Base-by-base conservation (phyloP, 2,329 filamentous ascomycete genomes). In the Pseudogymnoascus sp. region DNA sequence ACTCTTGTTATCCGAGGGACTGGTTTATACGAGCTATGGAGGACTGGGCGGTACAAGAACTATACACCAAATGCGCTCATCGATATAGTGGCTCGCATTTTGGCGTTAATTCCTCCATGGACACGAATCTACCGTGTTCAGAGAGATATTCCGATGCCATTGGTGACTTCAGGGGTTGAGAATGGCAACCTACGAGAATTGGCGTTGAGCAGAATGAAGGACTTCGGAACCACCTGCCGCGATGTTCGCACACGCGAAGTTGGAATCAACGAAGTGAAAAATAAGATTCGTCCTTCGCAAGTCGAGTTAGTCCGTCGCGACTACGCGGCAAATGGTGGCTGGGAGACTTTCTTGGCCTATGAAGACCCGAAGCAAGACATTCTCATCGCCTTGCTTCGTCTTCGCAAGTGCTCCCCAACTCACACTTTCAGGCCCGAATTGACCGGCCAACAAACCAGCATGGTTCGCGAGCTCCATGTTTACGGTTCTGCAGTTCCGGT, bases 311-410 rank as follows among this genome's bases (percentile, higher is more conserved):
- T 99, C 31, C 88, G 95, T 26, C 84, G 95, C 68, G 95, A 99
- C 77, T 99, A 99, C 76, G 84, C 86, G 0, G 95, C 95, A 69
- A 99, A 99, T 74, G 93, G 90, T 40, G 96, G 95, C 23, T 99
- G 95, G 95, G 95, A 99, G 77, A 99, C 95, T 0, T 99, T 99
- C 78, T 80, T 99, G 4, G 93, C 95, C 1, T 99, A 99, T 72
- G 95, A 99, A 74, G 95, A 99, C 70, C 93, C 95, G 0, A 97
- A 97, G 79, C 95, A 99, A 75, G 95, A 99, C 74, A 99, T 99
- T 64, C 80, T 99, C 3, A 96, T 99, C 64, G 96, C 90, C 1
- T 79, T 99, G 37, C 81, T 99, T 64, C 87, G 95, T 16, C 78
- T 99, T 67, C 85, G 95, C 68, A 96, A 96, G 78, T 99, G 96